Conservation (phyloP, 1,284 basidiomycete genomes). For the Sanghuangporus sanghuang region DNA sequence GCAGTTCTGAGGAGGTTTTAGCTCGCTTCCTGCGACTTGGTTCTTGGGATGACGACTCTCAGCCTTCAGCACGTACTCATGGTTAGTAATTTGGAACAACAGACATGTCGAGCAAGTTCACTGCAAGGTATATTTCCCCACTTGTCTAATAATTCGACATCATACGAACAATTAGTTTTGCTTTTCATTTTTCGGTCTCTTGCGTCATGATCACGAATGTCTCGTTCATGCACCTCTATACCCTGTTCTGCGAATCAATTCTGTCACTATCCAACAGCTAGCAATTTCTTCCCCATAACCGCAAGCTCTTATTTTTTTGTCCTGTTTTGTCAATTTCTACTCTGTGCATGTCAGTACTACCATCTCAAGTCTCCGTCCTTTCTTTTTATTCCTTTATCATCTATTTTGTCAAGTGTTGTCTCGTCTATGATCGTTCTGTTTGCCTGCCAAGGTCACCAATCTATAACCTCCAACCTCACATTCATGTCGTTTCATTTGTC, state of each 20-base stretch:
- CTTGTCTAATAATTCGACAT: not conserved
- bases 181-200: not conserved
- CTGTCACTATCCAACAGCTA: not conserved
- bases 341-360: not conserved
- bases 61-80: not conserved
- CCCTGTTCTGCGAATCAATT: not conserved
- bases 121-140: not conserved
- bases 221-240: not conserved
- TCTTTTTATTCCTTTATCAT: constrained; percentile 4
- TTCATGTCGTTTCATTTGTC: not conserved
- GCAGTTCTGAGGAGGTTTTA: constrained; percentile 77
- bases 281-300: not conserved
- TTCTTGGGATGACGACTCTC: constrained; percentile 47
- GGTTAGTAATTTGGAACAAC: not conserved
- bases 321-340: not conserved
- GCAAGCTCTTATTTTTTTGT: not conserved
- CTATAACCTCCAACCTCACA: not conserved
- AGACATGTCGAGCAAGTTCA: not conserved
- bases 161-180: not conserved
- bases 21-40: constrained; percentile 73
- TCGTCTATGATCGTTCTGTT: not conserved
- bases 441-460: not conserved
- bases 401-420: not conserved
- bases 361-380: not conserved
- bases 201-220: not conserved